These are phyloP conservation scores for Ustilago crameri DNA, from an alignment of 1,284 basidiomycete genomes.

Conservation along the genomic window DNA sequence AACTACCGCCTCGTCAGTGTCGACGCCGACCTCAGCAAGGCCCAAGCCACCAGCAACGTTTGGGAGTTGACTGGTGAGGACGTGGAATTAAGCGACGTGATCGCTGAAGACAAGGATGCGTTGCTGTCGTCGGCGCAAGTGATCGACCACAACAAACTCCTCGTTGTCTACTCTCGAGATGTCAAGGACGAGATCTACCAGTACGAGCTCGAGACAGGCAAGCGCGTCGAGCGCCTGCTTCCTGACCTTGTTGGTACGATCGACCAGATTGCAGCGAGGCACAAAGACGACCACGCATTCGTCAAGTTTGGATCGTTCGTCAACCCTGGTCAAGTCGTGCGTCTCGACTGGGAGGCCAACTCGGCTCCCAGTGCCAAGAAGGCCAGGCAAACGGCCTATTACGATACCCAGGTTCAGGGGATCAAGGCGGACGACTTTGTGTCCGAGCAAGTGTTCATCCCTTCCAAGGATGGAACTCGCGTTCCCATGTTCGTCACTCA, in stretches of 20 bases:
- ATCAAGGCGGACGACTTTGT: constrained; percentile 79
- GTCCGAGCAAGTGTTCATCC: constrained; percentile 74
- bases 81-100: constrained; percentile 73
- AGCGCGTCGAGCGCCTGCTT: constrained; percentile 74
- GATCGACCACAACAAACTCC: constrained; percentile 75
- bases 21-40: constrained; percentile 45
- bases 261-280: constrained; percentile 72
- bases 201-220: constrained; percentile 74
- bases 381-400: constrained; percentile 71
- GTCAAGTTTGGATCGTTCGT: constrained; percentile 78
- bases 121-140: constrained; percentile 74
- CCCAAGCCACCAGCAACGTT: constrained; percentile 48
- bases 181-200: constrained; percentile 86
- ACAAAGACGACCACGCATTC: constrained; percentile 77
- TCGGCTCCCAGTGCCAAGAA: constrained; percentile 57
- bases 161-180: constrained; percentile 79
- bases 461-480: constrained; percentile 81
- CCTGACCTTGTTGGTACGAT: constrained; percentile 78
- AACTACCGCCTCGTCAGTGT: constrained; percentile 62
- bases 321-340: constrained; percentile 75
- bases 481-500: constrained; percentile 88
- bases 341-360: constrained; percentile 51
- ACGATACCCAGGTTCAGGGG: constrained; percentile 76
- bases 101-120: constrained; percentile 77
- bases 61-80: constrained; percentile 52